These are phyloP conservation scores for Trichoderma sp. DNA, from an alignment of 2,329 filamentous ascomycete genomes.

Conservation along the genomic window DNA sequence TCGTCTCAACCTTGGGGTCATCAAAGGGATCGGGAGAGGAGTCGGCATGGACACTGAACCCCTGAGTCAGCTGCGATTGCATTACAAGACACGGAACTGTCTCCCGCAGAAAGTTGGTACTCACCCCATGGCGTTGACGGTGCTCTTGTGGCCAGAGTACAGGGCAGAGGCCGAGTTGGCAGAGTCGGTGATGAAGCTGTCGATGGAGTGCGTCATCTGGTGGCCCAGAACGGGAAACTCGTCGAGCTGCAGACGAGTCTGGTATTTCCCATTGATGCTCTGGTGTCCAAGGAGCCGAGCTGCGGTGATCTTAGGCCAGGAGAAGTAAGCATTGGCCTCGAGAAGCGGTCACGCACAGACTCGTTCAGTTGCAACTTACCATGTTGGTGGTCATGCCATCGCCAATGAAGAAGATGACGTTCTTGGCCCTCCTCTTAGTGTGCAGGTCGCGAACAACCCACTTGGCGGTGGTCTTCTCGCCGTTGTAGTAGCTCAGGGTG, in stretches of 20 bases:
- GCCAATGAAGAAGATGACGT: conserved; percentile 83
- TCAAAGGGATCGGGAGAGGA: conserved; percentile 73
- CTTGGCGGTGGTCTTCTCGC: conserved; percentile 69
- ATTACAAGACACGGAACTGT: not conserved
- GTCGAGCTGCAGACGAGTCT: conserved; percentile 74
- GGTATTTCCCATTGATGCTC: conserved; percentile 82
- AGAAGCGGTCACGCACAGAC: not conserved
- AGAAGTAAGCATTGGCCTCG: not conserved
- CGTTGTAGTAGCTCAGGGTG: conserved; percentile 73
- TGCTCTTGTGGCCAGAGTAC: conserved; percentile 82
- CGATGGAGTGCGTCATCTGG: conserved; percentile 86
- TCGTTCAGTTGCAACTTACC: conserved; percentile 39
- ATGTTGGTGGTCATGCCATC: conserved; percentile 74
- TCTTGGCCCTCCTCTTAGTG: conserved; percentile 75
- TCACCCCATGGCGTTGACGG: conserved; percentile 75
- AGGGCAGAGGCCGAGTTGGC: conserved; percentile 82
- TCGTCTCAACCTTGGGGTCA: conserved; percentile 84
- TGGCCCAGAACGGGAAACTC: conserved; percentile 84
- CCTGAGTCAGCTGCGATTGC: conserved; percentile 15
- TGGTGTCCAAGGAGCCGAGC: conserved; percentile 81
- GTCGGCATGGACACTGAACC: conserved; percentile 68
- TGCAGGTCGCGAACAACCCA: conserved; percentile 76
- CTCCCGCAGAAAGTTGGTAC: not conserved
- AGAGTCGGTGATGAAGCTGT: conserved; percentile 83
- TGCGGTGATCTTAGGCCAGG: conserved; percentile 60